Evolutionary conservation across 768 basidiomycete species (phyloP), one percentile per base, ranked within the genome.

Genomic region (Boletus reticuloceps): DNA sequence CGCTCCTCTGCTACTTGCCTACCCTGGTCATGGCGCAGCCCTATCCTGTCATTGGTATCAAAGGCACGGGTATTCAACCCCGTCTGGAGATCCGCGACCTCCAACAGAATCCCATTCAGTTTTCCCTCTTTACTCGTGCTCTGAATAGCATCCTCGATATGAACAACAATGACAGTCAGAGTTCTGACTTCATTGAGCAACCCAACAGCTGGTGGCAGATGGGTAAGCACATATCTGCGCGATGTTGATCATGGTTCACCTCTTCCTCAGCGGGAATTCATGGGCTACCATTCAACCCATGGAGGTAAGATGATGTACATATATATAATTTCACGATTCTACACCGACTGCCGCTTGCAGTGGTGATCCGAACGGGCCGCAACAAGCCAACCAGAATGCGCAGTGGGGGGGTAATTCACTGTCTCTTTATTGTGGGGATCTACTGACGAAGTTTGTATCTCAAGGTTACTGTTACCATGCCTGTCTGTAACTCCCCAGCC

Each of bases 141-240:
- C n/a, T 64, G 36, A 51, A 22, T 10, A 57, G 39, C 0, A 17
- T 64, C 47, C 22, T 22, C 3, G 14, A 41, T 12, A 53, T 57
- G 62, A 51, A 6, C 9, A 51, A 37, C 29, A n/a, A 25, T 4
- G n/a, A 53, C 20, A n/a, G 2, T 2, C 14, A 48, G 5, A 51
- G 49, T 38, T 41, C 60, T n/a, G 25, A 50, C 27, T 61, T 40
- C 34, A 16, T 54, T 6, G 45, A 63, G 6, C 59, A 60, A 1
- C 62, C 62, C 19, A 64, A 64, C 47, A 56, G 62, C 22, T 63
- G 55, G 55, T 64, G 58, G 62, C 62, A 64, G 34, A 57, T 64
- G 1, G 58, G 63, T 64, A 45, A 42, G 49, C 2, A 10, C 11
- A 27, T 38, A 25, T 20, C 10, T 20, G 9, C 8, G 7, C 14